Evolutionary conservation across 768 basidiomycete species (phyloP), one percentile per base, ranked within the genome.

Genomic region (Pisolithus microcarpus): DNA sequence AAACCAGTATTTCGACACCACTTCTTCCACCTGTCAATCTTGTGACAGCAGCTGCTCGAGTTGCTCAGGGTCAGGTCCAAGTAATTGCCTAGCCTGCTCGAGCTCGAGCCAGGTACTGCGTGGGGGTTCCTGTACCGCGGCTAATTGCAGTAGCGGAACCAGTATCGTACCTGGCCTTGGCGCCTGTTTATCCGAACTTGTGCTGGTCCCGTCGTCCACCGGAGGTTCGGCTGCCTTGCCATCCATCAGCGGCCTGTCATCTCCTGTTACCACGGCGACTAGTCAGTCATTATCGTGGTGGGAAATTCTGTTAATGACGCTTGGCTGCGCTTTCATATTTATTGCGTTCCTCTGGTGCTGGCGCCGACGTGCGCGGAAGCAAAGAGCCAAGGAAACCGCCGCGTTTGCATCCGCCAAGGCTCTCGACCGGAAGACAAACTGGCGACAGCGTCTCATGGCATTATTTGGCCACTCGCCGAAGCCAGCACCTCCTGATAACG

Each of bases 291-390:
- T 90, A 8, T 69, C 71, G 52, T 91, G 89, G 88, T 91, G 88
- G 87, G 75, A 91, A 69, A 89, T 91, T 57, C 71, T 91, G 50
- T 77, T 91, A 50, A 91, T 91, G 85, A 73, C 82, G 0, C 77
- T 90, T 36, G 87, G 89, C 9, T 85, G 84, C 61, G 82, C 83
- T 15, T 86, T 91, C 67, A 82, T 91, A 66, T 82, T 88, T 62
- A 51, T 89, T 38, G 64, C 78, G 43, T 65, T 88, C 53, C 61
- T 91, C 53, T 75, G 80, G 71, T 76, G 74, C 56, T 90, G 83
- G 80, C 80, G 89, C 21, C 75, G 85, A 16, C 80, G 77, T 46
- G 81, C 81, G 38, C 80, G 80, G 63, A 84, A 82, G 62, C 75
- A 78, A 59, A 80, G 87, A 30, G 81, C 79, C 16, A 76, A 86